phyloP scores from a whole-genome alignment of 2,329 filamentous ascomycete species.

The Trichoderma sp. region DNA sequence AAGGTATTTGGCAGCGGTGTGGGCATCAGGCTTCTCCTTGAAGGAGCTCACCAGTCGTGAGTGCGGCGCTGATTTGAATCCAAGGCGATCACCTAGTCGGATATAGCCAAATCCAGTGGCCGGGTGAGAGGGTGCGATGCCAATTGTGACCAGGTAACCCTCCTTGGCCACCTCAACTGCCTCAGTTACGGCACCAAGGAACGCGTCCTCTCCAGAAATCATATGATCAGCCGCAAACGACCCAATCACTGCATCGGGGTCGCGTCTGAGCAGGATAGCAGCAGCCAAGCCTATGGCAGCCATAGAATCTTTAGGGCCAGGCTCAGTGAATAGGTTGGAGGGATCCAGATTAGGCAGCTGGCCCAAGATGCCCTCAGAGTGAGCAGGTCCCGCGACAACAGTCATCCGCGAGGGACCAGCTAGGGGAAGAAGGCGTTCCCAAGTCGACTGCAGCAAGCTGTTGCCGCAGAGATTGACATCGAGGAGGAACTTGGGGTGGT shows the following conservation, averaged over 20 bases:
- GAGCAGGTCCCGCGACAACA: conserved; percentile 27
- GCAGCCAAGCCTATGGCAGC: conserved; percentile 29
- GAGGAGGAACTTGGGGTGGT: conserved; percentile 29
- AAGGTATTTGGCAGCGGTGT: conserved; percentile 29
- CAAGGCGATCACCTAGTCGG: conserved; percentile 26
- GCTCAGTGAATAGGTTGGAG: conserved; percentile 28
- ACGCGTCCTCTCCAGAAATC: conserved; percentile 29
- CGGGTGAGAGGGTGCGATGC: conserved; percentile 29
- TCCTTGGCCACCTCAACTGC: conserved; percentile 28
- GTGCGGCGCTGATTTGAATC: conserved; percentile 22
- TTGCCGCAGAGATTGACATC: conserved; percentile 28
- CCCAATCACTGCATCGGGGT: conserved; percentile 27
- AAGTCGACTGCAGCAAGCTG: conserved; percentile 29
- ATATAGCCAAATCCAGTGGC: conserved; percentile 30
- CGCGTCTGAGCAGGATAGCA: conserved; percentile 26
- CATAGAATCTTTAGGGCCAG: conserved; percentile 30
- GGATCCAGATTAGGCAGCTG: conserved; percentile 26
- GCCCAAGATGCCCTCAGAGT: conserved; percentile 26
- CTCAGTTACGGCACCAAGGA: conserved; percentile 27
- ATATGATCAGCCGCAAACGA: conserved; percentile 30
- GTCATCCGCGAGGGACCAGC: conserved; percentile 28
- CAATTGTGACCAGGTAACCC: conserved; percentile 29
- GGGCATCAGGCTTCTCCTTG: conserved; percentile 30
- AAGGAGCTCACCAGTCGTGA: conserved; percentile 28
- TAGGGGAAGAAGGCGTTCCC: conserved; percentile 28